A percentile compares a stretch with the other conserved stretches of the same genome.
Evolutionary conservation across 2,329 filamentous ascomycete species (phyloP).

Genomic region (Tolypocladium guangdongense): DNA sequence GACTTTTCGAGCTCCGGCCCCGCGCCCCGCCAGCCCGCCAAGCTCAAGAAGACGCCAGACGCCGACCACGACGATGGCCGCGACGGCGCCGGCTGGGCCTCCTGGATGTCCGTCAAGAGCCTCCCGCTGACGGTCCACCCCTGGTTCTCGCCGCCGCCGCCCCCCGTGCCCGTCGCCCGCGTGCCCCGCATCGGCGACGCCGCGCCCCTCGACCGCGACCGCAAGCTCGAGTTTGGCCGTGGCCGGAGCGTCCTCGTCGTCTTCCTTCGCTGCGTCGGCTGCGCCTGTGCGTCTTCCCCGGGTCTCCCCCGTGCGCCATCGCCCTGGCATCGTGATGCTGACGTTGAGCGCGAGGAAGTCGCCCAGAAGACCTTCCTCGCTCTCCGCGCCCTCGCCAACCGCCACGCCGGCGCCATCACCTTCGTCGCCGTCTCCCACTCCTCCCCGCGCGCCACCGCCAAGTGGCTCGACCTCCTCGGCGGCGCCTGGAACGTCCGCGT

Average conservation of each 20-base stretch:
- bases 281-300: constrained; percentile 34
- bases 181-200: constrained; percentile 36
- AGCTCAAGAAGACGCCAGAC: constrained; percentile 17
- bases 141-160: constrained; percentile 40
- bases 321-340: too few relatives aligned
- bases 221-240: constrained; percentile 30
- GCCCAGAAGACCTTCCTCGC: constrained; percentile 46
- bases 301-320: neutral
- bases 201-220: constrained; percentile 35
- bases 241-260: constrained; percentile 35
- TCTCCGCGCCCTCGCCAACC: constrained; percentile 42
- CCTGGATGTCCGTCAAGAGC: constrained; percentile 38
- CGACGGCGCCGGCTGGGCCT: constrained; percentile 22
- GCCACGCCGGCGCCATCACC: constrained; percentile 34
- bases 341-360: constrained; percentile 22
- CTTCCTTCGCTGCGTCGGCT: constrained; percentile 44
- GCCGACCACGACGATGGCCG: constrained; percentile 15
- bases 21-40: constrained; percentile 6
- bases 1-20: constrained; percentile 24
- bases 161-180: constrained; percentile 32
- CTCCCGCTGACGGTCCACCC: constrained; percentile 41
- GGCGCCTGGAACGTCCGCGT: constrained; percentile 43
- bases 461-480: constrained; percentile 47
- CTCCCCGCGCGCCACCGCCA: constrained; percentile 41
- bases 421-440: constrained; percentile 52